Evolutionary conservation across 768 basidiomycete species (phyloP), one percentile per base, ranked within the genome.

Genomic region (Suillus clintonianus): DNA sequence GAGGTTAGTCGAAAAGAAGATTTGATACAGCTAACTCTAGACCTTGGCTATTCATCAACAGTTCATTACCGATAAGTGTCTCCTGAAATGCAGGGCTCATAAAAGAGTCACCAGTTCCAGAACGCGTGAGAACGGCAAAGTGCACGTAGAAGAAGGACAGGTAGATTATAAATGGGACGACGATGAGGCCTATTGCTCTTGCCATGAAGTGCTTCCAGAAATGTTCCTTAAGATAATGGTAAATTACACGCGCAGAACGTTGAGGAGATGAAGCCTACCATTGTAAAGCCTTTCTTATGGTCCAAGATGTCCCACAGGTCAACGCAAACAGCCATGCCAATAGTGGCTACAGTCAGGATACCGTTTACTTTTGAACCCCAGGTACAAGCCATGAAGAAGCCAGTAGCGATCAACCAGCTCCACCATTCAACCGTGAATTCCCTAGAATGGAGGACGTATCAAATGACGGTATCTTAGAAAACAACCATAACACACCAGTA

Each of bases 11-110:
- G 5, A 53, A 5, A n/a, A 27, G 0, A 39, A 27, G 56, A 7
- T 30, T 32, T 22, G 13, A 30, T 55, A n/a, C 58, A 27, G n/a
- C 42, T 13, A 57, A 48, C 19, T 19, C 9, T 82, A 62, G 68
- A 95, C 97, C 97, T 80, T 96, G 91, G 67, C 94, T 92, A 71
- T 94, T 94, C 65, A 98, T 74, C 62, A 98, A 78, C 77, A 99
- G 82, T 71, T 99, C 95, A 68, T 97, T 99, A 36, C 95, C 95
- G 24, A 82, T 77, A 58, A 99, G 81, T 19, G 95, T 97, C 79
- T 99, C 95, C 78, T 99, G 97, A 87, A 99, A 99, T 5, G 89
- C 89, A 7, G 97, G 96, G 73, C 92, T 95, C 97, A 99, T 99
- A 81, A 99, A 99, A 43, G 84, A 82, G 72, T 99, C 97, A 6